Base-by-base conservation (phyloP, 805 yeast genomes). In the Ogataea minuta region DNA sequence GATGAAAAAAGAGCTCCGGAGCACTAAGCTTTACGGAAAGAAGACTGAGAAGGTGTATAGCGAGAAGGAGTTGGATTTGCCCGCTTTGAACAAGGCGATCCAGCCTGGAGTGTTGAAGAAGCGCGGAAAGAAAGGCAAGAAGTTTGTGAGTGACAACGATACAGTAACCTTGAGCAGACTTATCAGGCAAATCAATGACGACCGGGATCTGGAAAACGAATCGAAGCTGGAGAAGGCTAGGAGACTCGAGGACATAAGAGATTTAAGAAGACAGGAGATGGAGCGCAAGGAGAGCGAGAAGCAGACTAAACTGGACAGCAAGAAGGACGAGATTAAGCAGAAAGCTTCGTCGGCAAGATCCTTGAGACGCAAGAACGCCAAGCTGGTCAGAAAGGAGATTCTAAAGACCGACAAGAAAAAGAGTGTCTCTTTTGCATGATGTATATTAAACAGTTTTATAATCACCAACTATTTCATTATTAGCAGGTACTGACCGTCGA, bases 221-320 rank as follows among this genome's bases (percentile, higher is more conserved):
- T 84, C 95, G 50, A 93, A 89, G 63, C 69, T 93, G 41, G 99
- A 91, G 58, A 87, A 86, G 57, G 81, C 95, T 0, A 78, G 86
- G 57, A 81, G 95, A 62, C 70, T 93, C 33, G 97, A 91, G 62
- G 95, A 86, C 52, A 77, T 91, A 43, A 75, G 99, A 56, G 96
- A 88, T 30, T 68, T 88, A 49, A 87, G 84, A 67, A 78, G 87
- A 55, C 73, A 81, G 63, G 98, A 93, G 61, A 77, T 91, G 48
- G 97, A 91, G 59, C 70, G 83, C 59, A 84, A 82, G 57, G 96
- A 91, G 53, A 74, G 74, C 38, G 78, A 67, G 23, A 87, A 88
- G 66, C 66, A 71, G 44, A 74, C 70, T 39, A 81, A 81, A 58
- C 62, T 89, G 29, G 95, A 88, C 47, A 77, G 70, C 41, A 90